A percentile compares a stretch with the other conserved stretches of the same genome.
Evolutionary conservation across 768 basidiomycete genomes (phyloP).

Genomic region (Russula abietina): DNA sequence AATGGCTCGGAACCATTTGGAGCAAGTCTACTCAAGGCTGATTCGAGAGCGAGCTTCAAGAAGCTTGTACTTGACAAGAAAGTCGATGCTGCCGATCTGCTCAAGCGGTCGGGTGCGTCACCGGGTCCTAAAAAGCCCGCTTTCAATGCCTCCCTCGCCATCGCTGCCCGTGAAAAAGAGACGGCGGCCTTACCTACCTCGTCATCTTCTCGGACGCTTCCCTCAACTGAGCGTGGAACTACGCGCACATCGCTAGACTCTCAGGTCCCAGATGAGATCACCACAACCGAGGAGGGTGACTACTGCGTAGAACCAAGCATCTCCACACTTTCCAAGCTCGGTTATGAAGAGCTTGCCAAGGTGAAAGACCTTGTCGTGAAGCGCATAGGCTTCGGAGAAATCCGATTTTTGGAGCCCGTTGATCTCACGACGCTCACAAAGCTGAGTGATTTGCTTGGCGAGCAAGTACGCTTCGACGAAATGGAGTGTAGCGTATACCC

Average conservation of each 20-base stretch:
- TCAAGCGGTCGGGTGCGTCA: conserved; percentile 33
- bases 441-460: conserved; percentile 78
- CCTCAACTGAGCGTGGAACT: conserved; percentile 34
- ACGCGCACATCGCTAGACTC: conserved; percentile 18
- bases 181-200: conserved; percentile 32
- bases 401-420: conserved; percentile 69
- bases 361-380: conserved; percentile 80
- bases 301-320: conserved; percentile 88
- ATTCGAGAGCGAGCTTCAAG: conserved; percentile 77
- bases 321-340: conserved; percentile 58
- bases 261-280: conserved; percentile 4
- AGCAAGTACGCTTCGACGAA: conserved; percentile 80
- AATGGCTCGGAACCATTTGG: conserved; percentile 57
- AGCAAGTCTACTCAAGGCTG: conserved; percentile 60
- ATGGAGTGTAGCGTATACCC: conserved; percentile 94
- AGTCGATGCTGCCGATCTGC: conserved; percentile 65
- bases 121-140: conserved; percentile 44
- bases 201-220: conserved; percentile 7
- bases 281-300: conserved; percentile 60
- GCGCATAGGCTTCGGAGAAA: conserved; percentile 86
- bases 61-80: conserved; percentile 87
- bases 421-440: conserved; percentile 82
- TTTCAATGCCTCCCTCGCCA: conserved; percentile 69
- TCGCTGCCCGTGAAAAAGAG: conserved; percentile 72
- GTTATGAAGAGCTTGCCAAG: conserved; percentile 66